Evolutionary conservation across 371 early-diverging fungal species (phyloP), one percentile per base, ranked within the genome.

Genomic region (Mucor saturninus): DNA sequence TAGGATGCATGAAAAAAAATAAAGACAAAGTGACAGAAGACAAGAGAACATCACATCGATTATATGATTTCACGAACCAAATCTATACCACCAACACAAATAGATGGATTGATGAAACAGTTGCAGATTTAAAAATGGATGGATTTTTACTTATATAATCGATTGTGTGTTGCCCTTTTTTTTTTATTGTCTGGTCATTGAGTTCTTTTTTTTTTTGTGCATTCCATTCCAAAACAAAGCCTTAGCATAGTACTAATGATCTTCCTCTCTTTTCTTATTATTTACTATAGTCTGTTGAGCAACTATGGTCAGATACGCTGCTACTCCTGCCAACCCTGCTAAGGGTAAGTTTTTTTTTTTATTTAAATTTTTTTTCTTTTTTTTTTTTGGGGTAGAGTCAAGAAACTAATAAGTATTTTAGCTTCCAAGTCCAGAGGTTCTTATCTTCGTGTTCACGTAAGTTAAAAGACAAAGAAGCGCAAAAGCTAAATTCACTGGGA

Each of bases 391-490:
- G n/a, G n/a, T 21, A 21, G 21, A 21, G 21, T 21, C 21, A 1
- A 21, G 21, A 21, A 35, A 35, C 35, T 35, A 35, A 35, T 4
- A 8, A 35, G 4, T 42, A 40, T 55, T 14, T 31, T 75, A 91
- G 94, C 92, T 82, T 95, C 95, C 81, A 91, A 94, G 89, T 89
- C 97, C 79, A 90, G 93, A 68, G 97, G 96, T 77, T 89, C 91
- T 65, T 95, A 97, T 91, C 92, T 98, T 75, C 95, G 96, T 80
- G 97, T 97, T 83, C 96, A 96, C 92, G 82, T 81, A 81, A 54
- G 77, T 76, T 37, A 28, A 31, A 39, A 40, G 3, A 54, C 29
- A 26, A 39, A 10, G 35, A 50, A 60, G 15, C 11, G 46, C 48
- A 28, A 15, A 28, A 15, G 3, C 8, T 28, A 42, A 11, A 42